These are phyloP conservation scores for Fusarium torulosum DNA, from an alignment of 2,329 filamentous ascomycete genomes.

Conservation along the genomic window DNA sequence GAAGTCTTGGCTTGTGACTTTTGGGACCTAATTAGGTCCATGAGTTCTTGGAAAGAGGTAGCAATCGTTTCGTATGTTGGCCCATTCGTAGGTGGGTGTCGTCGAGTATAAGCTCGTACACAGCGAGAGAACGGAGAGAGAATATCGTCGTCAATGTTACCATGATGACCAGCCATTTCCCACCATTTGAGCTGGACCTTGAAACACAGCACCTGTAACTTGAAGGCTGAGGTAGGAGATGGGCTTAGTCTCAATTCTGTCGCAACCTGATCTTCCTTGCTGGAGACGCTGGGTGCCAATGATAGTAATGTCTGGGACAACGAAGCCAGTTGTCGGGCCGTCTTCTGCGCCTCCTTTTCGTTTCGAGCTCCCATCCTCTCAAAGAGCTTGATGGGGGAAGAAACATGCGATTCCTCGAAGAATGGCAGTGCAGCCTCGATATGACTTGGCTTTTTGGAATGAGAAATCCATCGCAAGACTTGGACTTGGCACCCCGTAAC, in stretches of 20 bases:
- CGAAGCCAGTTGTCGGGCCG: conserved; percentile 73
- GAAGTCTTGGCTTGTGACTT: conserved; percentile 52
- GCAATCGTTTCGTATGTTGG: conserved; percentile 55
- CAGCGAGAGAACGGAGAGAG: conserved; percentile 74
- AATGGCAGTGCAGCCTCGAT: conserved; percentile 69
- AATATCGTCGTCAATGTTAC: conserved; percentile 73
- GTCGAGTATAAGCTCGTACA: conserved; percentile 69
- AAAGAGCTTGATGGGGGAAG: conserved; percentile 71
- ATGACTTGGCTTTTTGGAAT: conserved; percentile 68
- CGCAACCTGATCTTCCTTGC: conserved; percentile 70
- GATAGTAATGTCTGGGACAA: conserved; percentile 74
- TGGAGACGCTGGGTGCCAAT: conserved; percentile 75
- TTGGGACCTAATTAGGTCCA: conserved; percentile 52
- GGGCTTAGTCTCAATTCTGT: conserved; percentile 66
- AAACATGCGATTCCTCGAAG: conserved; percentile 64
- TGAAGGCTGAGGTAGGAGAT: conserved; percentile 68
- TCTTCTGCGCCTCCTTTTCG: conserved; percentile 66
- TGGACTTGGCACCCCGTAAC: conserved; percentile 75
- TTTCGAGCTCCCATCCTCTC: conserved; percentile 58
- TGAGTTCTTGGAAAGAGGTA: conserved; percentile 50
- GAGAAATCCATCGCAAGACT: conserved; percentile 71
- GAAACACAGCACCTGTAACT: conserved; percentile 74
- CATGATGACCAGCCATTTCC: conserved; percentile 70
- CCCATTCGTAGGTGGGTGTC: conserved; percentile 57
- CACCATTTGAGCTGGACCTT: conserved; percentile 74